These are phyloP conservation scores for Herpetomonas tarakana DNA, from an alignment of 208 protist species.

Conservation along the genomic window DNA sequence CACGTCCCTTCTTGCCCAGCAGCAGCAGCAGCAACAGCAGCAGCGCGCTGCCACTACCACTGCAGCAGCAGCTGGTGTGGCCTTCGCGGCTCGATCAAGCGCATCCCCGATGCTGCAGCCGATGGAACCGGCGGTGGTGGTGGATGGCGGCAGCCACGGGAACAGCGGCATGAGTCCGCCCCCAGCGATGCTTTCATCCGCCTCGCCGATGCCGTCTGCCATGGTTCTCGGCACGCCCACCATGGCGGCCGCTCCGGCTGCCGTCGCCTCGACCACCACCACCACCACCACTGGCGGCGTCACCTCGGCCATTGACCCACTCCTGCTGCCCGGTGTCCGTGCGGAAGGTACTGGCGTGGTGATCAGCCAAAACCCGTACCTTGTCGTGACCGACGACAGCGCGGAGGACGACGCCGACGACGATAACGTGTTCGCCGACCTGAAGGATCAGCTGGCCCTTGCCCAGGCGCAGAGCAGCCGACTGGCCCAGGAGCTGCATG, in stretches of 20 bases:
- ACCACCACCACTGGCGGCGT: background rate
- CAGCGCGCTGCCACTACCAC: too few relatives aligned
- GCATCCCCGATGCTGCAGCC: background rate
- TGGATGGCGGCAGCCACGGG: background rate
- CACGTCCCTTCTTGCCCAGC: background rate
- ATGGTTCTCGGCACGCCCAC: background rate
- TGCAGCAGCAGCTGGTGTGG: too few relatives aligned
- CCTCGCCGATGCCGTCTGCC: background rate
- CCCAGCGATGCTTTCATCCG: background rate
- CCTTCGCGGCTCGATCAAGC: too few relatives aligned
- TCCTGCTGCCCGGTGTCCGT: background rate
- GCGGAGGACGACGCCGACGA: slow-evolving; percentile 17
- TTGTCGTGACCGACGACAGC: slow-evolving; percentile 8
- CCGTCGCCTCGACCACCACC: background rate
- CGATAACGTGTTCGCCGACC: slow-evolving; percentile 23
- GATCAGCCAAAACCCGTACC: background rate
- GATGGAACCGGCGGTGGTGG: background rate
- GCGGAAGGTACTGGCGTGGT: background rate
- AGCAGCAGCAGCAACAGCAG: background rate
- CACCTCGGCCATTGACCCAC: background rate
- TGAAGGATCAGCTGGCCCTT: slow-evolving; percentile 44
- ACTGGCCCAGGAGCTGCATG: slow-evolving; percentile 42
- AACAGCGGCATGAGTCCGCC: background rate
- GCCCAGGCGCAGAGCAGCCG: slow-evolving; percentile 32
- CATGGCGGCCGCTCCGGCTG: background rate